Conservation (phyloP, 1,284 basidiomycete genomes). For the Anthracocystis walkeri region DNA sequence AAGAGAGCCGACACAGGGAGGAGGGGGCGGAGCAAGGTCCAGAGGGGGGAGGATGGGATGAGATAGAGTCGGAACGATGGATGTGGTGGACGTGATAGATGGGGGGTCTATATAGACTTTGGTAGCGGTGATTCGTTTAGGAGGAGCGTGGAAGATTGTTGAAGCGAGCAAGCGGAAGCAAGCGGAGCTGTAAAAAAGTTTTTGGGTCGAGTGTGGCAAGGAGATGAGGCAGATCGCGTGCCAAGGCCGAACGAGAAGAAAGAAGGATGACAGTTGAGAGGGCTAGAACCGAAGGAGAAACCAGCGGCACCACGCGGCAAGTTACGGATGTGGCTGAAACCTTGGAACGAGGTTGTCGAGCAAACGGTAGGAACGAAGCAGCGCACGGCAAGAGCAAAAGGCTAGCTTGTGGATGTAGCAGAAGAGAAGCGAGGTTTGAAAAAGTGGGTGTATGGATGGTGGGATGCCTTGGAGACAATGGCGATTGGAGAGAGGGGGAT, state of each 20-base stretch:
- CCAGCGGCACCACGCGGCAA: constrained; percentile 16
- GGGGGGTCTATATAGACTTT: constrained; percentile 28
- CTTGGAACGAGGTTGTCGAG: neutral
- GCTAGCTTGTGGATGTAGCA: constrained; percentile 4
- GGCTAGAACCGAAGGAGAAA: neutral
- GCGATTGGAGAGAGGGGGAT: constrained; percentile 1
- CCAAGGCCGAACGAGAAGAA: constrained; percentile 21
- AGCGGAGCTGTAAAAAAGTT: neutral
- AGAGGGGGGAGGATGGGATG: neutral
- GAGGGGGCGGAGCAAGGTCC: neutral
- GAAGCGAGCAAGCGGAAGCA: neutral
- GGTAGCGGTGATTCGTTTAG: neutral
- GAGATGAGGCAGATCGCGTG: constrained; percentile 5
- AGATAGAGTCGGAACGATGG: neutral
- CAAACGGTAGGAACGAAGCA: constrained; percentile 1
- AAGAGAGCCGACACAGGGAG: constrained; percentile 9
- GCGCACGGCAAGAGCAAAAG: too few relatives aligned
- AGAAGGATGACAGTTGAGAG: neutral
- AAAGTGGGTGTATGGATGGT: neutral
- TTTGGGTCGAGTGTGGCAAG: constrained; percentile 12
- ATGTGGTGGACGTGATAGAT: constrained; percentile 4
- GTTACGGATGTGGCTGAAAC: constrained; percentile 8
- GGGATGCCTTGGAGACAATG: neutral
- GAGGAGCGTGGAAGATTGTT: neutral
- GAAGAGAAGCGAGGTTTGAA: constrained; percentile 10